Conservation (phyloP, 1,139 yeast species). For the Scheffersomyces cryptocercus region DNA sequence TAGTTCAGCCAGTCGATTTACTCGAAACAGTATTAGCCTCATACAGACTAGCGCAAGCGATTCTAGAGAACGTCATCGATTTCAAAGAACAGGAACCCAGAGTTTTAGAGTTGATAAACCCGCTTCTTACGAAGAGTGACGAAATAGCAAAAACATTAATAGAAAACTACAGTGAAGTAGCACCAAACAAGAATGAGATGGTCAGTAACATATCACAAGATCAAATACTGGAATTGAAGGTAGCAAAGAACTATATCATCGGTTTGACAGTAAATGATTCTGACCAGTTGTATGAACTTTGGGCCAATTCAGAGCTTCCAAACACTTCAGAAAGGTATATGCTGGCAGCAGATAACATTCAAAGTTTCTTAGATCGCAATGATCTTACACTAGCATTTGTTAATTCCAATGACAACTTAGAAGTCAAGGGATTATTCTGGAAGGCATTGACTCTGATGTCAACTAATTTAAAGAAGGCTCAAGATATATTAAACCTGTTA, state of each 20-base stretch:
- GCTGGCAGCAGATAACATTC: conserved; percentile 45
- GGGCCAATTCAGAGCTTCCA: conserved; percentile 28
- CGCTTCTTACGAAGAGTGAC: conserved; percentile 23
- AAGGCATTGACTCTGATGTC: conserved; percentile 39
- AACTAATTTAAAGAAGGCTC: conserved; percentile 37
- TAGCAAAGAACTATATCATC: conserved; percentile 25
- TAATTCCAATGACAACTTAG: conserved; percentile 3
- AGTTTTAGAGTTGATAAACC: conserved; percentile 10
- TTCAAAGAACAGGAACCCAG: conserved; percentile 1
- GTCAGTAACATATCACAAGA: conserved; percentile 23
- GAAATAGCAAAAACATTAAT: conserved; percentile 22
- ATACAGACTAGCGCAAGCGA: conserved; percentile 31
- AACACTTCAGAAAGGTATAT: conserved; percentile 36
- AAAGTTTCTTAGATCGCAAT: conserved; percentile 41
- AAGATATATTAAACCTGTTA: conserved; percentile 27
- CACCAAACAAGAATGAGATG: conserved; percentile 23
- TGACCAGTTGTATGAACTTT: conserved; percentile 17
- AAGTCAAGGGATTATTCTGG: conserved; percentile 32
- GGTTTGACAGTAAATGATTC: conserved; percentile 20
- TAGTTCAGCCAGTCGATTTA: conserved; percentile 40
- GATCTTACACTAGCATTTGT: conserved; percentile 21
- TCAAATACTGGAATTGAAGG: conserved; percentile 25
- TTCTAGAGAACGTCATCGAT: conserved; percentile 24
- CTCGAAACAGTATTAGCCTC: conserved; percentile 36
- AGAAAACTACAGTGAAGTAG: conserved; percentile 21